Base-by-base conservation (phyloP, 768 basidiomycete genomes). In the Lentinula lateritia region DNA sequence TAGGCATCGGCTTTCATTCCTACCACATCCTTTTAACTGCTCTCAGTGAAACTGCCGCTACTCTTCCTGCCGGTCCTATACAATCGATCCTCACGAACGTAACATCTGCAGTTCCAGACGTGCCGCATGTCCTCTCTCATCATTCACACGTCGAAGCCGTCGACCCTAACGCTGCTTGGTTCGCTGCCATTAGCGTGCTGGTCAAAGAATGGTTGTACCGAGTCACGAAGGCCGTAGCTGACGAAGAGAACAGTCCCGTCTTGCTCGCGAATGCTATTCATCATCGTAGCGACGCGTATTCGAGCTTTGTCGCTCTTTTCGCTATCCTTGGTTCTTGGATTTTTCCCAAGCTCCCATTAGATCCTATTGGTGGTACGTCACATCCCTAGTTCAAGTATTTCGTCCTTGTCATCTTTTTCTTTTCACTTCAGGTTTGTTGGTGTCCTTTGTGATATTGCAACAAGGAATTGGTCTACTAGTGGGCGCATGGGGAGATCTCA, bases 121-220 rank as follows among this genome's bases (percentile, higher is more conserved):
- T 83, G 10, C 83, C 87, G 5, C 52, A 68, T 20, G 65, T 75
- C 57, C 70, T 80, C 16, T 81, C 85, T 36, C 85, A 91, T 67
- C 86, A 87, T 66, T 74, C 76, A 2, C 85, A 87, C 62, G 74
- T 76, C 0, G 83, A 76, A 42, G 73, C 76, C 5, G 78, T 97
- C 5, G 94, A 97, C 70, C 90, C 93, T 45, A 95, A 98, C 69
- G 97, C 97, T 18, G 94, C 95, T 34, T 98, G 95, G 95, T 95
- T 98, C 68, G 97, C 97, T 7, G 85, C 86, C 1, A 67, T 86
- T 20, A 87, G 92, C 64, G 85, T 98, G 2, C 54, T 93, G 3
- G 73, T 82, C 63, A 99, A 99, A 71, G 97, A 99, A 73, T 98
- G 90, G 88, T 72, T 99, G 12, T 98, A 96, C 74, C 80, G 95